Base-by-base conservation (phyloP, 768 basidiomycete species). In the Rhizopogon vesiculosus region DNA sequence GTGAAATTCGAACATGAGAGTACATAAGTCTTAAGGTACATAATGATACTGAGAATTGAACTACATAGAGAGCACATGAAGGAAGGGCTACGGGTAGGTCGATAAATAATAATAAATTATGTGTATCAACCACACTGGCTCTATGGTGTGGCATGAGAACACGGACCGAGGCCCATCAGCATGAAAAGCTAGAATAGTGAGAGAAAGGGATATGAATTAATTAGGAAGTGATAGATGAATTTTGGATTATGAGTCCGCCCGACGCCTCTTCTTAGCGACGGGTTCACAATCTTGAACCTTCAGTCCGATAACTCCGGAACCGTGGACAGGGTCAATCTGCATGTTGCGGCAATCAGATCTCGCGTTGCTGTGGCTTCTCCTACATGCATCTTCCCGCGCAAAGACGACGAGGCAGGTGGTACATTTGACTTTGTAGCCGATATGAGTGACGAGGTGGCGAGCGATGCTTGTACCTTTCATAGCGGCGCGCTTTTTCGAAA, bases 391-490 rank as follows among this genome's bases (percentile, higher is more conserved):
- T 59, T 64, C 68, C 29, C 68, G 60, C 40, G 68, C 69, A 56
- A 69, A 71, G 56, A 68, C 68, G 56, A 61, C 65, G 58, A 60
- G 64, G 60, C 68, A 69, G 16, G 64, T 61, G 49, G 60, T 53
- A 25, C 68, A 69, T 44, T 67, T 67, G 38, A 71, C 62, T 28
- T 69, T 53, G 18, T 62, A 71, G 1, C 69, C 68, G 18, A 69
- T 59, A 18, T 69, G 68, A 42, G 68, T 69, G 51, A 69, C 64
- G 52, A 69, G 67, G 35, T 69, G 68, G 5, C 69, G 64, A 7
- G 68, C 68, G 18, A 69, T 71, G 16, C 67, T 68, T 43, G 68
- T 69, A 9, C 68, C 68, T 48, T 71, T 69, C 68, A 69, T 69
- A 2, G 65, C 60, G 16, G 60, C 59, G 25, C 52, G 59, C 35